Evolutionary conservation across 208 protist genomes (phyloP), one percentile per base, ranked within the genome.

Genomic region (Crithidia bombi): DNA sequence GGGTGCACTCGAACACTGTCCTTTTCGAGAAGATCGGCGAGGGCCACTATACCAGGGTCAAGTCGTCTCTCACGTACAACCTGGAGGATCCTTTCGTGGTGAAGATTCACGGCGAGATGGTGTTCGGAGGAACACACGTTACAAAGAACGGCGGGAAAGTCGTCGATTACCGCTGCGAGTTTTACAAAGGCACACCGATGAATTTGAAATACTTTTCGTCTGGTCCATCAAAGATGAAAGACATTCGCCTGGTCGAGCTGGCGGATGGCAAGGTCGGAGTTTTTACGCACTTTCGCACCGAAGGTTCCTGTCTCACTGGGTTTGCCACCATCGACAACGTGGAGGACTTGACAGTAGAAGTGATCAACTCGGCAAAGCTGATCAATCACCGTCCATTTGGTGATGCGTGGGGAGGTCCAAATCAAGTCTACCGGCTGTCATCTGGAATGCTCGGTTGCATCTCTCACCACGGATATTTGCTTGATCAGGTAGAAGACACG

Each of bases 21-120:
- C 67, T 88, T 1, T 88, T 88, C 59, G 79, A 79, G 51, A 74
- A 83, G 49, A 76, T 70, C 12, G 79, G 79, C 17, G 72, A 79
- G 54, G 56, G 82, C 47, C 74, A 72, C 17, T 88, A 81, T 59
- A 79, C 66, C 3, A 56, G 67, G 9, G 58, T 78, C 26, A 23
- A 55, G 25, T 55, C 63, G 0, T 62, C 64, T 9, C 73, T 86
- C 49, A 84, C 76, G 1, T 87, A 81, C 72, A 78, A 73, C 25
- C 30, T 88, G 23, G 82, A 88, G 54, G 82, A 88, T 39, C 82
- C 82, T 2, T 88, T 85, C 56, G 58, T 88, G n/a, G 79, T 73
- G 39, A 84, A 80, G 46, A 83, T 88, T 58, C 73, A 88, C n/a
- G 82, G 80, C 7, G 82, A 88, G 44, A 75, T 79, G 78, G 78